phyloP scores from a whole-genome alignment of 1,284 basidiomycete genomes.

The Megacollybia platyphylla region DNA sequence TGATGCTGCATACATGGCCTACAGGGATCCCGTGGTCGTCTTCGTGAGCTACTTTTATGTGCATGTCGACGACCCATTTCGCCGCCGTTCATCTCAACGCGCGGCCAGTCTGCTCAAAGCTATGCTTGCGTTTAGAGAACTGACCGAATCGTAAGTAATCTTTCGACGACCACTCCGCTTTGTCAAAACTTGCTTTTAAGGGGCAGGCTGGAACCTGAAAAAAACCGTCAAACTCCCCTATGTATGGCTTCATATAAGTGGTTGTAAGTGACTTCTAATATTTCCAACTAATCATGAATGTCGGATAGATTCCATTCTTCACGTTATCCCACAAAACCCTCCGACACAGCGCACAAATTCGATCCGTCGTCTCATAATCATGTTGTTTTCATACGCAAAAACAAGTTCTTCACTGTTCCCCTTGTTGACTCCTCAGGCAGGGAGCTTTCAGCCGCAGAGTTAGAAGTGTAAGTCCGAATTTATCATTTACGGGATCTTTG shows the following conservation, averaged over 20 bases:
- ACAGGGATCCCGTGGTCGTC: constrained; percentile 85
- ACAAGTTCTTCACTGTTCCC: constrained; percentile 79
- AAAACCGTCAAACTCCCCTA: constrained; percentile 71
- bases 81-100: constrained; percentile 47
- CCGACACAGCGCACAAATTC: constrained; percentile 80
- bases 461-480: constrained; percentile 41
- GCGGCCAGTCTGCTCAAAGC: constrained; percentile 79
- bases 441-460: constrained; percentile 65
- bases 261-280: constrained; percentile 39
- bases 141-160: constrained; percentile 62
- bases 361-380: constrained; percentile 72
- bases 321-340: constrained; percentile 75
- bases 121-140: constrained; percentile 68
- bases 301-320: constrained; percentile 71
- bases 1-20: constrained; percentile 78
- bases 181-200: constrained; percentile 1
- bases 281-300: not conserved
- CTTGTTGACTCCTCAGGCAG: constrained; percentile 50
- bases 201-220: constrained; percentile 87
- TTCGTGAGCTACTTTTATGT: constrained; percentile 95
- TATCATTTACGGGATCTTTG: constrained; percentile 4
- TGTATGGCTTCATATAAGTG: constrained; percentile 95
- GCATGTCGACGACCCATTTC: constrained; percentile 59
- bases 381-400: constrained; percentile 84
- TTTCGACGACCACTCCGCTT: not conserved